A percentile compares a stretch with the other conserved stretches of the same genome.
phyloP scores from a whole-genome alignment of 1,139 yeast genomes.

The Entelexis sorbosivorans region DNA sequence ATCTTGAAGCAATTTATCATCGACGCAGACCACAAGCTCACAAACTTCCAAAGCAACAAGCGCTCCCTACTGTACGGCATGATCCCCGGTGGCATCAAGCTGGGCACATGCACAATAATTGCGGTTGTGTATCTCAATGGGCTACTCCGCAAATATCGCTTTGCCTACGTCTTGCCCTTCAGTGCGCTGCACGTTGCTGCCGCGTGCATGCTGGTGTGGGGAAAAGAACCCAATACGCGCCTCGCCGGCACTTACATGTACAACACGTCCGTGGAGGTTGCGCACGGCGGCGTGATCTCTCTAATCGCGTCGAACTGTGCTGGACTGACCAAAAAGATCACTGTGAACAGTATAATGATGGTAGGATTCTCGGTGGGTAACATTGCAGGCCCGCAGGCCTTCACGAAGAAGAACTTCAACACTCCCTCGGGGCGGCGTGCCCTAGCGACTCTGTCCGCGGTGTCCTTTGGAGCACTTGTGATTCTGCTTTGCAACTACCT shows the following conservation, averaged over 20 bases:
- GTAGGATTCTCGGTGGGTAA: slow-evolving; percentile 60
- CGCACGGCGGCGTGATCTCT: slow-evolving; percentile 10
- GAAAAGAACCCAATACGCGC: slow-evolving; percentile 1
- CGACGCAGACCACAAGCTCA: slow-evolving; percentile 1
- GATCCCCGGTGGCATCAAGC: slow-evolving; percentile 9
- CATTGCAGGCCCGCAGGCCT: slow-evolving; percentile 61
- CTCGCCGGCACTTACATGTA: slow-evolving; percentile 9
- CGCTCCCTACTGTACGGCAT: slow-evolving; percentile 7
- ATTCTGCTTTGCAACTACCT: slow-evolving; percentile 29
- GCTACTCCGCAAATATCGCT: slow-evolving; percentile 5
- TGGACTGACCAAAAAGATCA: slow-evolving; percentile 7
- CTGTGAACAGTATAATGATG: slow-evolving; percentile 39
- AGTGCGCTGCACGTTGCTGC: slow-evolving; percentile 4
- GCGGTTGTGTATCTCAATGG: neutral
- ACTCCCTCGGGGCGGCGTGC: slow-evolving; percentile 44
- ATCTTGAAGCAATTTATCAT: slow-evolving; percentile 3
- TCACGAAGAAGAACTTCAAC: slow-evolving; percentile 35
- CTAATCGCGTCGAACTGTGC: slow-evolving; percentile 8
- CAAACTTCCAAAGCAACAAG: neutral
- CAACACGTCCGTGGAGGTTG: slow-evolving; percentile 11
- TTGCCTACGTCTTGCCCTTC: slow-evolving; percentile 3
- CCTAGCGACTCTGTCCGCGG: slow-evolving; percentile 38
- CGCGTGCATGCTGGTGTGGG: slow-evolving; percentile 6
- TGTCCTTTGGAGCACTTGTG: slow-evolving; percentile 34
- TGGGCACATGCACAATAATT: neutral